phyloP scores from a whole-genome alignment of 2,329 filamentous ascomycete species.

The Basipetospora chlamydospora region DNA sequence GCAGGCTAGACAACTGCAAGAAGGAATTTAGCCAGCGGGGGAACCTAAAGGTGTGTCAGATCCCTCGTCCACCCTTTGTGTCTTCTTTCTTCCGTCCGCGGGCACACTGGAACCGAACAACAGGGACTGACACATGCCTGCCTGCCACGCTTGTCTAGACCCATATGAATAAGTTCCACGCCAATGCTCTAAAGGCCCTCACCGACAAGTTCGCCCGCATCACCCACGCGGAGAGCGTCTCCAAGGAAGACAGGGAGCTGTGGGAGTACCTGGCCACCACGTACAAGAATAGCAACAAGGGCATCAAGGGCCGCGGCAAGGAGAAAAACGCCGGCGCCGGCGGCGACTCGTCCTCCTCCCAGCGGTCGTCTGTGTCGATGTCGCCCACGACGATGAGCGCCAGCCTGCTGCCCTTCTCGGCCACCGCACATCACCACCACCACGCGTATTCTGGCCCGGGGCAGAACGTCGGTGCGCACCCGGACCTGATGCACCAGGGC shows the following conservation, averaged over 20 bases:
- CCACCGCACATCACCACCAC: too few relatives aligned
- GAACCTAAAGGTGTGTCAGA: slow-evolving; percentile 73
- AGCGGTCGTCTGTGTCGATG: too few relatives aligned
- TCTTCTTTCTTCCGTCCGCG: too few relatives aligned
- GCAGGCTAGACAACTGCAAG: slow-evolving; percentile 67
- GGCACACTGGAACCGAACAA: too few relatives aligned
- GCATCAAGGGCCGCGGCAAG: slow-evolving; percentile 90
- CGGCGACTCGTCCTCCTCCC: too few relatives aligned
- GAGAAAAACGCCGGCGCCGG: slow-evolving; percentile 29
- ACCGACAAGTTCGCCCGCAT: slow-evolving; percentile 56
- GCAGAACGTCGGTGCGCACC: too few relatives aligned
- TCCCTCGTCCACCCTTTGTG: too few relatives aligned
- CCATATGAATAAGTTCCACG: slow-evolving; percentile 91
- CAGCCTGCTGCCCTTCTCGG: too few relatives aligned
- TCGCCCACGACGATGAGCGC: too few relatives aligned
- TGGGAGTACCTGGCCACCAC: slow-evolving; percentile 72
- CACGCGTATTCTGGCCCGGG: too few relatives aligned
- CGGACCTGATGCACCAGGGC: too few relatives aligned
- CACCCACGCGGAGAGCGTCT: slow-evolving; percentile 46
- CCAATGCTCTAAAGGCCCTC: slow-evolving; percentile 53
- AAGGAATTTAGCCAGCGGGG: slow-evolving; percentile 85
- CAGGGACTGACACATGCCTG: not conserved
- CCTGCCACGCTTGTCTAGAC: slow-evolving; percentile 31
- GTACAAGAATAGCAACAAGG: slow-evolving; percentile 98
- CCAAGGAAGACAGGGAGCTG: slow-evolving; percentile 55